A percentile compares a stretch with the other conserved stretches of the same genome.
Conservation (phyloP, 2,329 filamentous ascomycete genomes). For the Purpureocillium takamizusanense region DNA sequence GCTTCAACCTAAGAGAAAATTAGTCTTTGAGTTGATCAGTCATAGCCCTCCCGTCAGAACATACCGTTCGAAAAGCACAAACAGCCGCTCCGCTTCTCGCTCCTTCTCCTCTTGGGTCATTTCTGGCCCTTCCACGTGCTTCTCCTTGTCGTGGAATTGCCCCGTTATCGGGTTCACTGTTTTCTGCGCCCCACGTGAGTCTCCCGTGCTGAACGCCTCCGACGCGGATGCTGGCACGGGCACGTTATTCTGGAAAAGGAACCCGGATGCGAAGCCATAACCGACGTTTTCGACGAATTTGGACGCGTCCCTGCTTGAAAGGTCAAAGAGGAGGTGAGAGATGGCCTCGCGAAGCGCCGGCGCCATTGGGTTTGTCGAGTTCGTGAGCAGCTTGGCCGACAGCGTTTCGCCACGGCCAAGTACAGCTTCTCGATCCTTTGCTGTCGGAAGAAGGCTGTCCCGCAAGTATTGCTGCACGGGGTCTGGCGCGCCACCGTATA, state of each 20-base stretch:
- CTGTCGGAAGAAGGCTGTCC: constrained; percentile 61
- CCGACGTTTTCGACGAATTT: constrained; percentile 86
- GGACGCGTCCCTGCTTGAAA: constrained; percentile 71
- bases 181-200: constrained; percentile 20
- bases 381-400: constrained; percentile 65
- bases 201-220: constrained; percentile 28
- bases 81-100: constrained; percentile 78
- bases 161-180: constrained; percentile 79
- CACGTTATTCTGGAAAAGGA: constrained; percentile 77
- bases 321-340: constrained; percentile 73
- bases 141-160: constrained; percentile 65
- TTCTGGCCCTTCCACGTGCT: constrained; percentile 46
- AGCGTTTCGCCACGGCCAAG: constrained; percentile 69
- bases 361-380: constrained; percentile 65
- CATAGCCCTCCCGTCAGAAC: not conserved
- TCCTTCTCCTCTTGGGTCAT: constrained; percentile 94
- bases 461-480: constrained; percentile 54
- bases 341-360: constrained; percentile 67
- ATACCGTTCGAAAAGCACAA: constrained; percentile 82
- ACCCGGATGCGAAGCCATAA: constrained; percentile 88
- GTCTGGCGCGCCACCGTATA: constrained; percentile 62
- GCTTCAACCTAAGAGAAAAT: constrained; percentile 43
- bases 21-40: constrained; percentile 4
- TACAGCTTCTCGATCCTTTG: constrained; percentile 65
- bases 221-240: constrained; percentile 60